phyloP scores from a whole-genome alignment of 257 asterid species.

The Solanum arcanum region DNA sequence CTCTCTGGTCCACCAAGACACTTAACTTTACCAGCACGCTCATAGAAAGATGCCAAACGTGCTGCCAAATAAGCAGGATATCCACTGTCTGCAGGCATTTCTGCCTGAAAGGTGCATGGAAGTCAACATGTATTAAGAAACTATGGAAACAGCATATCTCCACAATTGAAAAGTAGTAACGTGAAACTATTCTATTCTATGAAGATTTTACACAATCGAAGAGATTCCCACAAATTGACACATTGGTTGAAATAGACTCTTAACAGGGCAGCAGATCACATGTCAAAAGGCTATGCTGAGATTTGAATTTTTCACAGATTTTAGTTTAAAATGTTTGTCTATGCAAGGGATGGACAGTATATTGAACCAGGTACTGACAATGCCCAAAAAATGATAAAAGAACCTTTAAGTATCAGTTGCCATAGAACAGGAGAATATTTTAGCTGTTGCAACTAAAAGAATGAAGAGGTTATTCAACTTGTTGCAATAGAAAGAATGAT shows the following conservation, averaged over 20 bases:
- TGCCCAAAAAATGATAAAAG: neutral
- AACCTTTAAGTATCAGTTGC: neutral
- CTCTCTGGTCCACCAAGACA: slow-evolving; percentile 99
- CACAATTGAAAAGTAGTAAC: neutral
- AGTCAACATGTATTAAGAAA: neutral
- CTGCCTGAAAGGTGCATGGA: slow-evolving; percentile 45
- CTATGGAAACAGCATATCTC: neutral
- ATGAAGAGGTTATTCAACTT: neutral
- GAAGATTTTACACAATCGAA: neutral
- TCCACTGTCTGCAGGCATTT: slow-evolving; percentile 99
- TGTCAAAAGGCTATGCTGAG: neutral
- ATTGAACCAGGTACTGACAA: neutral
- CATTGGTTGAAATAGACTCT: neutral
- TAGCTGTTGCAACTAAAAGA: neutral
- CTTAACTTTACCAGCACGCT: slow-evolving; percentile 99
- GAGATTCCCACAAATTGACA: neutral
- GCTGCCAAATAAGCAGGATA: slow-evolving; percentile 99
- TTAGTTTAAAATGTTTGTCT: neutral
- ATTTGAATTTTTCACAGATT: neutral
- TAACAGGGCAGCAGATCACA: neutral
- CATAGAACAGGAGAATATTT: neutral
- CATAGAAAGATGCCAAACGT: slow-evolving; percentile 97
- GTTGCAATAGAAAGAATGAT: neutral
- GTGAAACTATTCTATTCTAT: neutral
- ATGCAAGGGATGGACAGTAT: neutral